Percentiles rank a stretch among this genome's conserved stretches.
Conservation (phyloP, 805 yeast genomes). For the Candida fluviatilis region DNA sequence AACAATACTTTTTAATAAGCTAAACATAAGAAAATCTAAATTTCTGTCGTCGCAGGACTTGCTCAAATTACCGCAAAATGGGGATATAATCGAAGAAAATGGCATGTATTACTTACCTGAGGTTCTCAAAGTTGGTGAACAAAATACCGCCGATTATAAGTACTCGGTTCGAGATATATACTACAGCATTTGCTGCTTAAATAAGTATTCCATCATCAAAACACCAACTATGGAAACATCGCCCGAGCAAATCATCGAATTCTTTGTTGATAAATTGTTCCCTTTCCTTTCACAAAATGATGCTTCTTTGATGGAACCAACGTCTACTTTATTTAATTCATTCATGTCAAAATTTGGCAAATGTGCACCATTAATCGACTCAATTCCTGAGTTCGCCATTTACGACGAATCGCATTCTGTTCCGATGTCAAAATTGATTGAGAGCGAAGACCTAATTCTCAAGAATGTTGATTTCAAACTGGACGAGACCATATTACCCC, state of each 20-base stretch:
- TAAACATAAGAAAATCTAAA: constrained; percentile 3
- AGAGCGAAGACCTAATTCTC: not conserved
- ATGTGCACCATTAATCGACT: not conserved
- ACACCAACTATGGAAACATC: not conserved
- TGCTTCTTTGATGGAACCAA: not conserved
- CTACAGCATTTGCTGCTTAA: constrained; percentile 1
- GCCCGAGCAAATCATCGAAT: constrained; percentile 1
- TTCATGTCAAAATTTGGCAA: not conserved
- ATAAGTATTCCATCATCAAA: not conserved
- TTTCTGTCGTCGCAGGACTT: not conserved
- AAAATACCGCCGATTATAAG: constrained; percentile 4
- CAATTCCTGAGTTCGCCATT: not conserved
- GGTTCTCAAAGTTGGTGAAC: not conserved
- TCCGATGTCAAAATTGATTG: not conserved
- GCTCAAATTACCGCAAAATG: not conserved
- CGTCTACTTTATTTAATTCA: not conserved
- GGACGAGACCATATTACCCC: not conserved
- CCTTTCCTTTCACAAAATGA: constrained; percentile 4
- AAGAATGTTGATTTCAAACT: not conserved
- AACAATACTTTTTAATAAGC: constrained; percentile 5
- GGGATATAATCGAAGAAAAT: not conserved
- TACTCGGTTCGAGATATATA: constrained; percentile 7
- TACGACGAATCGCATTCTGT: not conserved
- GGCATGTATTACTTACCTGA: not conserved
- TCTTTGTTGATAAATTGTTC: constrained; percentile 1